Evolutionary conservation across 2,329 filamentous ascomycete species (phyloP).

Genomic region (Botrytis hyacinthi): DNA sequence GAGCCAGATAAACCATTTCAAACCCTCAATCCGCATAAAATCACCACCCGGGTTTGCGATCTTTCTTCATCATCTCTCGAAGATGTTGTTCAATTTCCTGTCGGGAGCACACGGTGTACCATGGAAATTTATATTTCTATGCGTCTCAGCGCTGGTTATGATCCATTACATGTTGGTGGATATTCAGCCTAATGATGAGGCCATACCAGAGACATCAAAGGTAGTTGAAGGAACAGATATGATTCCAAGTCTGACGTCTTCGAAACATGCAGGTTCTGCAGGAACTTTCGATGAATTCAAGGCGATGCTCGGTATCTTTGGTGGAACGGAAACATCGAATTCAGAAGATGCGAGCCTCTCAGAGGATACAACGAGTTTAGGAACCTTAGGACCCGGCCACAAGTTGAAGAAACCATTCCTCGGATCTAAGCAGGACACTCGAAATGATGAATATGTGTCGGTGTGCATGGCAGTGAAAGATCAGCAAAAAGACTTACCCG

Average conservation of each 20-base stretch:
- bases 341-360: not conserved
- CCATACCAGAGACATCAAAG: not conserved
- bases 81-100: constrained; percentile 12
- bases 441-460: constrained; percentile 30
- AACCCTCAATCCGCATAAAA: not conserved
- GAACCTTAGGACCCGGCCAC: not conserved
- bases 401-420: constrained; percentile 8
- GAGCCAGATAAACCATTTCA: not conserved
- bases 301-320: constrained; percentile 14
- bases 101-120: constrained; percentile 11
- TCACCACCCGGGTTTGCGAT: not conserved
- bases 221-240: not conserved
- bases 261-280: constrained; percentile 2
- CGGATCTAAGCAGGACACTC: constrained; percentile 15
- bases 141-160: constrained; percentile 7
- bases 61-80: not conserved
- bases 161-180: constrained; percentile 18
- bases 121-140: constrained; percentile 19
- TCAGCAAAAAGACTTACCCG: constrained; percentile 31
- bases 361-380: not conserved
- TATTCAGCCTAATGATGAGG: not conserved
- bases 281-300: constrained; percentile 23
- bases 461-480: constrained; percentile 35
- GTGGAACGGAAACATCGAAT: not conserved
- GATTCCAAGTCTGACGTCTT: not conserved